Percentiles rank a stretch among this genome's conserved stretches.
These are phyloP conservation scores for Smithsoniella earleae DNA, from an alignment of 163 green algal species.

Conservation along the genomic window DNA sequence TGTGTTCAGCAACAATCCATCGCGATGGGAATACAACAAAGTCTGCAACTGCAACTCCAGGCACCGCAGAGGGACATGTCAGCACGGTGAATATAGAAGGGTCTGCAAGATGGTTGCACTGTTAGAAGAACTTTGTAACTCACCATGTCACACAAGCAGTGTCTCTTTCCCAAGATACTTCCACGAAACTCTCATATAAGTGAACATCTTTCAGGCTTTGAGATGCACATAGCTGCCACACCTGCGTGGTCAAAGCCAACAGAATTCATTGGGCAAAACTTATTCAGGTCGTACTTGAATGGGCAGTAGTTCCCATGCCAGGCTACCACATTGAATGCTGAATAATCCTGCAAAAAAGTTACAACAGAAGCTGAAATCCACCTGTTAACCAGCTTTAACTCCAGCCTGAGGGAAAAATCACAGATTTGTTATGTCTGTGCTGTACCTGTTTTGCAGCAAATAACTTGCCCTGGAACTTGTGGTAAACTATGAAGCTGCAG, in stretches of 20 bases:
- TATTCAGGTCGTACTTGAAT: slow-evolving; percentile 81
- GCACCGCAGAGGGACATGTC: slow-evolving; percentile 58
- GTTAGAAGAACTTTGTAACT: too few species aligned
- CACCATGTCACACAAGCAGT: too few species aligned
- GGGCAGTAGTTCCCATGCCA: slow-evolving; percentile 89
- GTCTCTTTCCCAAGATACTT: too few species aligned
- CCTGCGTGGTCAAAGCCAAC: slow-evolving; percentile 72
- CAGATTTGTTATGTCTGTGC: too few species aligned
- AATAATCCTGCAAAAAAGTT: slow-evolving; percentile 55
- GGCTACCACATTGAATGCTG: slow-evolving; percentile 89
- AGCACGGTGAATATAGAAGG: slow-evolving; percentile 92
- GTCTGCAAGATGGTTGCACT: too few species aligned
- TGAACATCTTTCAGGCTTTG: too few species aligned
- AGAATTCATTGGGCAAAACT: slow-evolving; percentile 81
- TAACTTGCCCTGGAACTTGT: slow-evolving; percentile 82
- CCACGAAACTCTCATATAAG: too few species aligned
- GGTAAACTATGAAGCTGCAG: slow-evolving; percentile 56
- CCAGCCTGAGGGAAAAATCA: too few species aligned
- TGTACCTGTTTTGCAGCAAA: slow-evolving; percentile 47
- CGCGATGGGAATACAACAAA: slow-evolving; percentile 91
- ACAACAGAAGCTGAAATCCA: neutral
- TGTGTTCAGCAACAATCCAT: slow-evolving; percentile 82
- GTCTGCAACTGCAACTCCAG: slow-evolving; percentile 70
- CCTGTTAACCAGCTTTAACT: slow-evolving; percentile 27
- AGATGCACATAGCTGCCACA: too few species aligned